A percentile compares a stretch with the other conserved stretches of the same genome.
Evolutionary conservation across 2,329 filamentous ascomycete genomes (phyloP).

Genomic region (Aspergillus puulaauensis): DNA sequence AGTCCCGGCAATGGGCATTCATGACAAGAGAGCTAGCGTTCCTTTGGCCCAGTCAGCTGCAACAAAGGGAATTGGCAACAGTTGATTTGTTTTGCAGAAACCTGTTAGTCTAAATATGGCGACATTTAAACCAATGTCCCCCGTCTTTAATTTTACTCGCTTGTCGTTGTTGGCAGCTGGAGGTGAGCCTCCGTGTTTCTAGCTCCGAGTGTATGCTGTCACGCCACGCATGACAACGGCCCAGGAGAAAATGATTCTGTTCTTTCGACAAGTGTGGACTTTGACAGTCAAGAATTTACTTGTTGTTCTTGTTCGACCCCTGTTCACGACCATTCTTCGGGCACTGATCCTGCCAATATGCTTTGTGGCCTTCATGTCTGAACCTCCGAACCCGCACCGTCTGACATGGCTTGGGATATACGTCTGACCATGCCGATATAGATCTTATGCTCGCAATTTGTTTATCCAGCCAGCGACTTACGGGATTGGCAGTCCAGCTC

Average conservation of each 20-base stretch:
- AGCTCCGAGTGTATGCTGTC: not conserved
- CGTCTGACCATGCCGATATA: conserved; percentile 19
- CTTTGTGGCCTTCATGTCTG: conserved; percentile 48
- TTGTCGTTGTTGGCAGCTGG: not conserved
- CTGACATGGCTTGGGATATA: not conserved
- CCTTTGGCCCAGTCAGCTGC: not conserved
- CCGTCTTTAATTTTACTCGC: not conserved
- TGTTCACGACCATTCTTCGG: conserved; percentile 54
- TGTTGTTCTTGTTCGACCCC: conserved; percentile 54
- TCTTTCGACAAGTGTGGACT: conserved; percentile 55
- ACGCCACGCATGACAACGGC: not conserved
- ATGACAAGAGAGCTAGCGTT: not conserved
- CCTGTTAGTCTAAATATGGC: not conserved
- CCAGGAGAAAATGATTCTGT: conserved; percentile 28
- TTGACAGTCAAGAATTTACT: conserved; percentile 59
- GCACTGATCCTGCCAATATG: conserved; percentile 58
- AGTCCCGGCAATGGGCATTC: not conserved
- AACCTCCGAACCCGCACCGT: conserved; percentile 4
- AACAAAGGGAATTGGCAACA: not conserved
- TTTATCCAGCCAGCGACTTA: conserved; percentile 75
- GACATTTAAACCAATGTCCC: conserved; percentile 1
- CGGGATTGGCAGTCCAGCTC: conserved; percentile 65
- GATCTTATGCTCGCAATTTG: conserved; percentile 73
- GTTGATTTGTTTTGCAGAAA: not conserved
- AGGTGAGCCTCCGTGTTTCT: not conserved